Conservation (phyloP, 2,329 filamentous ascomycete species). For the Zasmidium citrigriseum region DNA sequence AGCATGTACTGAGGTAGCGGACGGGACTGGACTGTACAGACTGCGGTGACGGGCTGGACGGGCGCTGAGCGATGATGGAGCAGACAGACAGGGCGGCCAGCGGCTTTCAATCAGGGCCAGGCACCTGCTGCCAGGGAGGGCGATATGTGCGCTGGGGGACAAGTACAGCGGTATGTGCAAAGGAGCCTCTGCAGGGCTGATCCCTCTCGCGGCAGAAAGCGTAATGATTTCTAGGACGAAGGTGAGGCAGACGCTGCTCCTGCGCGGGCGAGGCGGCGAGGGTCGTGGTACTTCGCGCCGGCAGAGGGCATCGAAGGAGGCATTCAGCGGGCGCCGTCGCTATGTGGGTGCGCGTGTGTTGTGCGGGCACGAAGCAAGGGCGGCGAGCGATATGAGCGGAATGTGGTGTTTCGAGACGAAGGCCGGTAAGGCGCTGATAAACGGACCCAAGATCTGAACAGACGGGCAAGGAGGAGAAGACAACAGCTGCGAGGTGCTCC, state of each 20-base stretch:
- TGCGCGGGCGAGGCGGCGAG: slow-evolving; percentile 10
- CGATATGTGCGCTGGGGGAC: slow-evolving; percentile 25
- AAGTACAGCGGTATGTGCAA: slow-evolving; percentile 27
- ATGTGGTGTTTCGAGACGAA: slow-evolving; percentile 12
- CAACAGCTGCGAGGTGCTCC: too few species aligned
- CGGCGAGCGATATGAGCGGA: slow-evolving; percentile 7
- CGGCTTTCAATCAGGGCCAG: slow-evolving; percentile 19
- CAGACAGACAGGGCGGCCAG: background rate
- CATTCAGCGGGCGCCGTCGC: slow-evolving; percentile 13
- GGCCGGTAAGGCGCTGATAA: background rate
- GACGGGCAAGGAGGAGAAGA: too few species aligned
- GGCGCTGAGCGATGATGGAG: background rate
- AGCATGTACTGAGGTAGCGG: slow-evolving; percentile 2
- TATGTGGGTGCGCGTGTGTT: slow-evolving; percentile 10
- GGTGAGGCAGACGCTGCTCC: slow-evolving; percentile 10
- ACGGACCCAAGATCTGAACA: too few species aligned
- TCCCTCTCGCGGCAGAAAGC: slow-evolving; percentile 24
- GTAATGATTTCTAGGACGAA: slow-evolving; percentile 19
- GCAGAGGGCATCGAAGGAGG: slow-evolving; percentile 16
- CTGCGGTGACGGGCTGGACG: background rate
- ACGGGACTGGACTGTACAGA: slow-evolving; percentile 12
- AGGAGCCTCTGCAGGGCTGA: slow-evolving; percentile 19
- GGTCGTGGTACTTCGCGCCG: slow-evolving; percentile 1
- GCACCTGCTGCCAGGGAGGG: slow-evolving; percentile 19
- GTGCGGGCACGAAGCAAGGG: slow-evolving; percentile 17